Conservation (phyloP, 2,329 filamentous ascomycete species). For the Plectosphaerella sp. region DNA sequence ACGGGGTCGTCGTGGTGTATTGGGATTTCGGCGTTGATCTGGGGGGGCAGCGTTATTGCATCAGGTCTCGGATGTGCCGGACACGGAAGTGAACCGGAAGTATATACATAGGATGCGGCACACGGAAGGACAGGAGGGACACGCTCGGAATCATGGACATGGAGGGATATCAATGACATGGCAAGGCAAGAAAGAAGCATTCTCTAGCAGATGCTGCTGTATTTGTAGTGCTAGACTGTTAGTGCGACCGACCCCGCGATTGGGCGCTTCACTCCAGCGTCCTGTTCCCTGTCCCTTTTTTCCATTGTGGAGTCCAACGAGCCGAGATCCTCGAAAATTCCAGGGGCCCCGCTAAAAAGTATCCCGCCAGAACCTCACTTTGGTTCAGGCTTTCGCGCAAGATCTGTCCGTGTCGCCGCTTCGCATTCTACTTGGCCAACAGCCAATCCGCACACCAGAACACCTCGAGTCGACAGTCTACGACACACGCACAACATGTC, state of each 20-base stretch:
- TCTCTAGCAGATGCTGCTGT: background rate
- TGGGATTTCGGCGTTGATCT: background rate
- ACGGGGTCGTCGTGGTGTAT: background rate
- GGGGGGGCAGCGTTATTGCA: background rate
- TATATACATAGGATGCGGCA: background rate
- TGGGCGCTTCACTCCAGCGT: background rate
- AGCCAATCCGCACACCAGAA: slow-evolving; percentile 2
- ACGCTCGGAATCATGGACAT: background rate
- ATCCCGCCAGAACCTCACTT: background rate
- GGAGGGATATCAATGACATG: background rate
- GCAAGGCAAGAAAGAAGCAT: too few relatives aligned
- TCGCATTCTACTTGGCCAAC: slow-evolving; percentile 3
- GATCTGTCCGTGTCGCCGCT: slow-evolving; percentile 5
- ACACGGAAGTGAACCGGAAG: background rate
- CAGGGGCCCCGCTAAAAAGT: slow-evolving; percentile 2
- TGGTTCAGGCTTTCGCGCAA: background rate
- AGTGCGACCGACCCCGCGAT: background rate
- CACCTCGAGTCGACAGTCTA: background rate
- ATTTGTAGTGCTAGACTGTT: background rate
- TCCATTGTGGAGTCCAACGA: background rate
- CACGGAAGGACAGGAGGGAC: background rate
- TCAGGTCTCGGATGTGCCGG: background rate
- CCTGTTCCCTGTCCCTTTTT: background rate
- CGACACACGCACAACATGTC: slow-evolving; percentile 53
- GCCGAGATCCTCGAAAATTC: background rate